Conservation (phyloP, 768 basidiomycete genomes). For the Cyathus striatus region DNA sequence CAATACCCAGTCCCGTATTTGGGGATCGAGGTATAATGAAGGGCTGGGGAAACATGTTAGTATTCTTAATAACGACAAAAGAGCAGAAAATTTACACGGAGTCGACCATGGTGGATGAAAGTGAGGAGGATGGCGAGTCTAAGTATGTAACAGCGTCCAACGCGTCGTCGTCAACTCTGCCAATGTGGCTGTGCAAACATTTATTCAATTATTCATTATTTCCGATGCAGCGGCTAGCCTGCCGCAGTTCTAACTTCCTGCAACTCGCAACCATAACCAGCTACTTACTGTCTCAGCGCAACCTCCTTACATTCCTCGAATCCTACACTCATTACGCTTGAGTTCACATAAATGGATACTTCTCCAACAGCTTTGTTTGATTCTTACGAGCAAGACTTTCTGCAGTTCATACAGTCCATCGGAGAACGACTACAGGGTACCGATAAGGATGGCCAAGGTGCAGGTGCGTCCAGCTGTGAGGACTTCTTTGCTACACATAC, state of each 20-base stretch:
- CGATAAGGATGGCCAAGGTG: constrained; percentile 57
- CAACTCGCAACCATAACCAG: not conserved
- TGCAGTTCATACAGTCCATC: constrained; percentile 73
- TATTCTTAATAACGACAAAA: not conserved
- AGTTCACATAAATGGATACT: constrained; percentile 57
- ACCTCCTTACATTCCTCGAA: not conserved
- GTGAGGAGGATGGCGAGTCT: constrained; percentile 1
- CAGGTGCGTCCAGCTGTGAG: constrained; percentile 43
- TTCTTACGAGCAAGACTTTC: constrained; percentile 90
- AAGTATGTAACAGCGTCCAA: too few relatives aligned
- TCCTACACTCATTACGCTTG: constrained; percentile 8
- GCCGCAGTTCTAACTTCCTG: too few relatives aligned
- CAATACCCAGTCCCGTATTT: constrained; percentile 91
- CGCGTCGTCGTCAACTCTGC: not conserved
- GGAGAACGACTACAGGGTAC: constrained; percentile 73
- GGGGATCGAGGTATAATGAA: constrained; percentile 81
- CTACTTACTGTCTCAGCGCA: not conserved
- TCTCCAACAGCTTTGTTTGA: constrained; percentile 85
- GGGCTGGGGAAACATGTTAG: constrained; percentile 25
- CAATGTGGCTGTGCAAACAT: not conserved
- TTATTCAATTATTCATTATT: too few relatives aligned
- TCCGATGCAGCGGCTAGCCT: too few relatives aligned
- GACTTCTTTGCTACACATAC: constrained; percentile 1
- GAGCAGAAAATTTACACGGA: constrained; percentile 32
- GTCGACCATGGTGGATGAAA: constrained; percentile 17